Base-by-base conservation (phyloP, 495 filamentous ascomycete genomes). In the Trichocladium uniseriatum region DNA sequence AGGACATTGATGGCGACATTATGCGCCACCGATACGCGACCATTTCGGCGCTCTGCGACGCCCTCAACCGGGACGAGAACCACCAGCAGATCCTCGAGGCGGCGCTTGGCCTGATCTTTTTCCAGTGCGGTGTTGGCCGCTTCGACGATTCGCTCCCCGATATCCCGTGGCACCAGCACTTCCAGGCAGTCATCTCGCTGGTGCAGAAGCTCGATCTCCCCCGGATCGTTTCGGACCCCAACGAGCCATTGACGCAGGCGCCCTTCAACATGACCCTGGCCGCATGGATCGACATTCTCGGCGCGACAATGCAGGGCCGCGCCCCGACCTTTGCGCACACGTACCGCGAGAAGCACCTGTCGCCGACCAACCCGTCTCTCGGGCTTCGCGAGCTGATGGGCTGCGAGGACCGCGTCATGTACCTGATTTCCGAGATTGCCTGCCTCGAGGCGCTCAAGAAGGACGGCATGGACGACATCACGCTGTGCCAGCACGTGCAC, bases 341-440 rank as follows among this genome's bases (percentile, higher is more conserved):
- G 11, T 98, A 98, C 62, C 84, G 92, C 28, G 77, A 87, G 53
- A 94, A 96, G 73, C 86, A 95, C 61, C 76, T 94, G 11, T 82
- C 76, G 48, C 70, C 77, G 1, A 74, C 79, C 10, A 78, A 83
- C 31, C 80, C 83, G 16, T 77, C 69, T 39, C 66, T 79, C 34
- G 92, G 92, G 3, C 73, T 98, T 18, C 80, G 82, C 32, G 92
- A 96, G 63, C 75, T 98, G 10, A 98, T 97, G 92, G 92, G 92
- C 48, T 98, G 92, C 66, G 92, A 98, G 49, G 92, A 98, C 69
- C 80, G 83, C 19, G 81, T 98, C 59, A 96, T 98, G 92, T 98
- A 95, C 62, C 76, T 97, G 52, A 95, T 98, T 60, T 95, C 89
- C 2, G 92, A 98, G 62, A 95, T 96, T 55, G 86, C 91, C 19